Base-by-base conservation (phyloP, 2,329 filamentous ascomycete species). In the Helotiales sp. region DNA sequence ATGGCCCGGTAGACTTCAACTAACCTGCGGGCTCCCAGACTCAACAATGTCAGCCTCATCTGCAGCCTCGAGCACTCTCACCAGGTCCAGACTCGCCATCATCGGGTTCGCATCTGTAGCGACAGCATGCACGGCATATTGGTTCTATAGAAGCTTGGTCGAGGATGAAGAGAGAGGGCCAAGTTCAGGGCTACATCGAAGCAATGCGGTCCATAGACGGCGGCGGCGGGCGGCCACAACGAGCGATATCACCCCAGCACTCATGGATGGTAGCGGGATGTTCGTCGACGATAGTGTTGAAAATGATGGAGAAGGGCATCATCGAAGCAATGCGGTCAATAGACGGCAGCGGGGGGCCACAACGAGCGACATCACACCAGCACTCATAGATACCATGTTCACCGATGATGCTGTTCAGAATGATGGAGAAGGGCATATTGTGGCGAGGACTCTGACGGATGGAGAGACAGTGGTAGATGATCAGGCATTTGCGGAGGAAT, bases 301-400 rank as follows among this genome's bases (percentile, higher is more conserved):
- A n/a, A n/a, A n/a, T n/a, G n/a, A n/a, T n/a, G n/a, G n/a, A n/a
- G n/a, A n/a, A 26, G 69, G 74, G 15, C 79, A 92, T 32, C 89
- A 87, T 71, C 83, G 90, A 69, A 89, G 89, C 75, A 92, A 91
- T 77, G 90, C 90, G 11, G 76, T 92, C 43, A 87, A 89, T 69
- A 85, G 86, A 55, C 76, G 79, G 34, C 82, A 72, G 49, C 65
- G 70, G 24, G 69, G 58, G 20, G 69, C 60, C 47, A 67, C 66
- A 8, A 57, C 61, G 49, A 43, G 43, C 47, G 45, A 62, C 17
- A 54, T 26, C 47, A 24, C 47, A n/a, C n/a, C 60, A 15, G 47
- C 28, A 8, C 22, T 55, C 43, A 50, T 61, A 40, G 69, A 70
- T 28, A n/a, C n/a, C n/a, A n/a, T n/a, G n/a, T n/a, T n/a, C n/a